phyloP scores from a whole-genome alignment of 2,329 filamentous ascomycete genomes.

The Aspergillus puulaauensis region DNA sequence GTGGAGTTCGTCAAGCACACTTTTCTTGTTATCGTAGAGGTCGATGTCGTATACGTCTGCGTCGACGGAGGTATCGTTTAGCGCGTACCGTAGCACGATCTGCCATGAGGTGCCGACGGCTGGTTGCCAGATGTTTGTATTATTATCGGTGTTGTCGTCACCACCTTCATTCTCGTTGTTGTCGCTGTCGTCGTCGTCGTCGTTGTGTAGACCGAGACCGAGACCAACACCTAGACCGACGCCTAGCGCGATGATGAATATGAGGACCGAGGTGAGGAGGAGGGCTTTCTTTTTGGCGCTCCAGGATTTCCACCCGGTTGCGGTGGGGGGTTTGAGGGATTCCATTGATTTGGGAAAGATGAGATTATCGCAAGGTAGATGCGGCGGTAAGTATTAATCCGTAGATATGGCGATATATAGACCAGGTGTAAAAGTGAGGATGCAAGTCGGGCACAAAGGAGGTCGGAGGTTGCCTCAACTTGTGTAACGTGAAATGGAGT shows the following conservation, averaged over 20 bases:
- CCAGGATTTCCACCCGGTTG: slow-evolving; percentile 28
- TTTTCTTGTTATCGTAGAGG: slow-evolving; percentile 53
- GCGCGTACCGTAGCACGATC: slow-evolving; percentile 53
- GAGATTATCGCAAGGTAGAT: background rate
- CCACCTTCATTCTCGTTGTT: slow-evolving; percentile 20
- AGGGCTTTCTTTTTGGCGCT: slow-evolving; percentile 35
- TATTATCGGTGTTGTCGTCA: slow-evolving; percentile 19
- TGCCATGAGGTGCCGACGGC: slow-evolving; percentile 58
- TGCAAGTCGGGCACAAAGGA: no score
- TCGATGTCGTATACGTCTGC: slow-evolving; percentile 63
- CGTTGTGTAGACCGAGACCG: slow-evolving; percentile 53
- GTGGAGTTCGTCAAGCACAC: slow-evolving; percentile 51
- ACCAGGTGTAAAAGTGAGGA: no score
- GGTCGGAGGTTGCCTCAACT: no score
- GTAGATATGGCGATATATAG: background rate
- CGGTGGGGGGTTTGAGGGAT: background rate
- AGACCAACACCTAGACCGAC: slow-evolving; percentile 54
- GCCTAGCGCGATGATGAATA: slow-evolving; percentile 56
- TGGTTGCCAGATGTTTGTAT: slow-evolving; percentile 51
- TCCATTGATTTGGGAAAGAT: background rate
- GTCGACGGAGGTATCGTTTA: slow-evolving; percentile 48
- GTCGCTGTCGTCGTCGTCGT: slow-evolving; percentile 25
- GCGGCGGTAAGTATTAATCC: background rate
- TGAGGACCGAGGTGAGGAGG: slow-evolving; percentile 20
- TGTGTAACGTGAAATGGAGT: no score